phyloP scores from a whole-genome alignment of 148 eudicot species.

The Chenopodium suecicum region DNA sequence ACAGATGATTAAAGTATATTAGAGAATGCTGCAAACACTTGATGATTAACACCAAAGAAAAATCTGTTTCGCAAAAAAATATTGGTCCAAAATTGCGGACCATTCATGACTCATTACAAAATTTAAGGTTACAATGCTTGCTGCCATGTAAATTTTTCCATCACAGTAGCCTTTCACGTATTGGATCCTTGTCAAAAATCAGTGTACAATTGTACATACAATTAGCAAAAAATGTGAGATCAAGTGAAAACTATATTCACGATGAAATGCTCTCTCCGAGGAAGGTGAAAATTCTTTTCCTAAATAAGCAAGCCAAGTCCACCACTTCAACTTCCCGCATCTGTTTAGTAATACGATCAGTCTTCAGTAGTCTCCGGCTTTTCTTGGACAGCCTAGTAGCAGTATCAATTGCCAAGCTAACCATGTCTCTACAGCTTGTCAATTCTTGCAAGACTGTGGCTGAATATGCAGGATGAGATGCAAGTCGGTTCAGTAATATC shows the following conservation, averaged over 20 bases:
- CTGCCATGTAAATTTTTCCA: background rate
- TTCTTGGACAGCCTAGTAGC: slow-evolving; percentile 61
- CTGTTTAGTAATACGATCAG: slow-evolving; percentile 46
- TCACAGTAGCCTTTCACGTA: background rate
- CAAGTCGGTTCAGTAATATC: slow-evolving; percentile 77
- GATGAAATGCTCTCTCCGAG: slow-evolving; percentile 40
- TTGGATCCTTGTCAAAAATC: background rate
- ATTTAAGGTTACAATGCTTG: background rate
- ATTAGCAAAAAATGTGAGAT: background rate
- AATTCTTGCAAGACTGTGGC: slow-evolving; percentile 51
- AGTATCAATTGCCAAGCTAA: slow-evolving; percentile 59
- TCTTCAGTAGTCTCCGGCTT: slow-evolving; percentile 40
- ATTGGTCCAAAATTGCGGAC: background rate
- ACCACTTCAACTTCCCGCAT: slow-evolving; percentile 64
- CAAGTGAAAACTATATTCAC: background rate
- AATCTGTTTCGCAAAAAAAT: background rate
- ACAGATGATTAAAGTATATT: no score
- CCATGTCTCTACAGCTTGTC: slow-evolving; percentile 56
- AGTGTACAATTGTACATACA: background rate
- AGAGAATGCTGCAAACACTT: background rate
- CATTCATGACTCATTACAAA: background rate
- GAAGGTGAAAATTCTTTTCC: slow-evolving; percentile 54
- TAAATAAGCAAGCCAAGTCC: slow-evolving; percentile 65
- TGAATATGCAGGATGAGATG: slow-evolving; percentile 65
- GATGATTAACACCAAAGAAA: background rate